Evolutionary conservation across 2,329 filamentous ascomycete species (phyloP).

Genomic region (Alternaria longipes): DNA sequence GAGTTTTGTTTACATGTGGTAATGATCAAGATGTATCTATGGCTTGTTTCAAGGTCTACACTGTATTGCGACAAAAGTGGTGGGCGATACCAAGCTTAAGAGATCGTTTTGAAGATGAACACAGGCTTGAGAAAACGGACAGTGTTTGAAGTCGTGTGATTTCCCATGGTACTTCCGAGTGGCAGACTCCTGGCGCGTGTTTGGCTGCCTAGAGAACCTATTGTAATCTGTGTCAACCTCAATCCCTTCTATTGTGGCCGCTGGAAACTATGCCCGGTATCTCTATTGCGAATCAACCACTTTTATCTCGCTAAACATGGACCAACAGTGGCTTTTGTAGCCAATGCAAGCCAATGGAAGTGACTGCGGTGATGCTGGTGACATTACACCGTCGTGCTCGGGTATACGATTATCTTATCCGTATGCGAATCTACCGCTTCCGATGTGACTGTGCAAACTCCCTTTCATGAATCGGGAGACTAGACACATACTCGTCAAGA

Average conservation of each 20-base stretch:
- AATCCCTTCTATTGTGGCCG: no score
- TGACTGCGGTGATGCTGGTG: neutral
- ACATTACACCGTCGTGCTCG: neutral
- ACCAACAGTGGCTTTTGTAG: neutral
- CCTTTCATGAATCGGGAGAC: constrained; percentile 12
- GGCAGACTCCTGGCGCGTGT: neutral
- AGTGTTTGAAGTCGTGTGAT: neutral
- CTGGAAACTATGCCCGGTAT: neutral
- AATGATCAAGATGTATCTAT: neutral
- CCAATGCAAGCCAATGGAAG: neutral
- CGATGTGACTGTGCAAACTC: constrained; percentile 12
- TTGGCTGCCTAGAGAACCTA: neutral
- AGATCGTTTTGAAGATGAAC: neutral
- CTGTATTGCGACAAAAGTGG: neutral
- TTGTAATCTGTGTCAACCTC: neutral
- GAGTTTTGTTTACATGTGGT: neutral
- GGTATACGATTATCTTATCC: neutral
- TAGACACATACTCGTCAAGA: constrained; percentile 12
- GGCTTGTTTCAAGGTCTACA: neutral
- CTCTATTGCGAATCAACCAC: neutral
- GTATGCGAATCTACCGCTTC: neutral
- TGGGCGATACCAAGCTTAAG: neutral
- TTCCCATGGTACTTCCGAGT: neutral
- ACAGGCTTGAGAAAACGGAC: neutral
- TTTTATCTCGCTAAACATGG: neutral